Base-by-base conservation (phyloP, 164 flowering plant species). In the Aristolochia fimbriata region DNA sequence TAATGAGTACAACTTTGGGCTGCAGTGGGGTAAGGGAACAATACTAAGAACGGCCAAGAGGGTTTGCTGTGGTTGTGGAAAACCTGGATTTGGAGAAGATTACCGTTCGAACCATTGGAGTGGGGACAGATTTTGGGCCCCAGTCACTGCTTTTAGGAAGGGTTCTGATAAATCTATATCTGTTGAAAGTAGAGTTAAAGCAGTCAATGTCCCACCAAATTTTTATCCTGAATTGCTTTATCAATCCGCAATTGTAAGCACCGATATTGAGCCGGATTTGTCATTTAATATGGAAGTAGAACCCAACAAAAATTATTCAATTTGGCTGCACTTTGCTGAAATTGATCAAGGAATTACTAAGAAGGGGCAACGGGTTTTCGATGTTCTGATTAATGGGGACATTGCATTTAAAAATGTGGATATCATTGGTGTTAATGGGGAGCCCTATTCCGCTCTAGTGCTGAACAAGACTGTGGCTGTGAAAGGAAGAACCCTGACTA, bases 251-350 rank as follows among this genome's bases (percentile, higher is more conserved):
- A 67, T 94, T 70, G 68, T 83, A 62, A 78, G 97, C 62, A 81
- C 86, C 33, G 86, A 79, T 62, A 61, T 13, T 65, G 74, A 76
- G 68, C 85, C 88, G 24, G 87, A 85, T 60, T 70, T 94, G 63
- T 64, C 70, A 27, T 91, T 76, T 63, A 76, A 76, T 24, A 69
- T 87, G 74, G 97, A 91, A 67, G 97, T 94, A 51, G 89, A 91
- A 37, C 93, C 99, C 53, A 85, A 83, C 53, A 79, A 75, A 66
- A 94, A 91, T 74, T 94, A 88, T 65, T 94, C 96, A 0, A 66
- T 94, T 62, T 94, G 97, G 99, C 67, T 94, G 57, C 97, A 94
- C 72, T 94, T 94, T 78, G 93, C 97, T 4, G 96, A 94, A 77
- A 88, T 94, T 66, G 95, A 85, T 67, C 49, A 64, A 27, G 61